phyloP scores from a whole-genome alignment of 139 green algal species.

The Klebsormidium nitens region DNA sequence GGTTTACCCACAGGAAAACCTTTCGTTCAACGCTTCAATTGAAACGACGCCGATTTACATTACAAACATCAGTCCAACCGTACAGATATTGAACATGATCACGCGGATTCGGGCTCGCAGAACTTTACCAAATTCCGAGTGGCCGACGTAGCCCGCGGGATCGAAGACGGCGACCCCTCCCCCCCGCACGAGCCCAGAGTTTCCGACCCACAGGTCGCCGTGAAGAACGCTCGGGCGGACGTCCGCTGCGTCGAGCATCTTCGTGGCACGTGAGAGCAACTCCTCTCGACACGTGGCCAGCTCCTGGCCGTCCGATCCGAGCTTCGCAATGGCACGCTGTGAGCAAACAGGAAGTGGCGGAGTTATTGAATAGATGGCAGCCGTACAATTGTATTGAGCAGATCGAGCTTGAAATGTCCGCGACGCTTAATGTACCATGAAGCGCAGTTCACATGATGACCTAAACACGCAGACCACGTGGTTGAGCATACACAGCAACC shows the following conservation, averaged over 20 bases:
- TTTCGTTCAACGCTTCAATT: conserved; percentile 10
- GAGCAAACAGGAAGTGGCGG: too few species aligned
- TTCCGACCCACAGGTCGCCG: conserved; percentile 26
- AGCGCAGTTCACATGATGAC: too few species aligned
- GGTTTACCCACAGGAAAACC: too few species aligned
- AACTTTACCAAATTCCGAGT: conserved; percentile 38
- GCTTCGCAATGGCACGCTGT: too few species aligned
- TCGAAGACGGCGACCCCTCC: conserved; percentile 32
- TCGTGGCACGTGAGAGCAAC: too few species aligned
- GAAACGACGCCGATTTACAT: not conserved
- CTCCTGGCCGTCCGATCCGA: not conserved
- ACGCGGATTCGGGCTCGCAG: not conserved
- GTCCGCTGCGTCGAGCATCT: not conserved
- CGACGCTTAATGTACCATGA: too few species aligned
- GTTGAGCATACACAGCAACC: too few species aligned
- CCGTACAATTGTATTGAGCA: too few species aligned
- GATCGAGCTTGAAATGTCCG: too few species aligned
- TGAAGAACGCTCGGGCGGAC: not conserved
- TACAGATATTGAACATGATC: not conserved
- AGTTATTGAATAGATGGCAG: too few species aligned
- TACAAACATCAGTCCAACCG: not conserved
- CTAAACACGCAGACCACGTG: too few species aligned
- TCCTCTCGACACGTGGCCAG: too few species aligned
- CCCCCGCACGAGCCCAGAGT: not conserved
- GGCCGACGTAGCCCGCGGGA: conserved; percentile 27